These are phyloP conservation scores for Magnusiomyces ingens DNA, from an alignment of 1,139 yeast species.

Conservation along the genomic window DNA sequence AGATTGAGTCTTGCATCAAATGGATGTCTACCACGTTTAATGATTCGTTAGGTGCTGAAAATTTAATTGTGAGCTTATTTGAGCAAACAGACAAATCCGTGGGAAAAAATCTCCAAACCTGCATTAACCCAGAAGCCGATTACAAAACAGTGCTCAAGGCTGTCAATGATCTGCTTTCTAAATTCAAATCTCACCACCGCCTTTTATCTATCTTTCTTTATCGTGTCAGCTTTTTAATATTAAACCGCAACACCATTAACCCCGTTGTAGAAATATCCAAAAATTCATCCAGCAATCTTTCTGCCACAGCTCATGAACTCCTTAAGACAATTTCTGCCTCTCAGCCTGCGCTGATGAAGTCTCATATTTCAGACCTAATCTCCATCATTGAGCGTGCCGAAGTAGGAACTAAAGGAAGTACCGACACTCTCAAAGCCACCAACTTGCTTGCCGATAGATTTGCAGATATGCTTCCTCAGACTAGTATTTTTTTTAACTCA, in stretches of 20 bases:
- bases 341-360: conserved; percentile 59
- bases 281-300: conserved; percentile 32
- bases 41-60: conserved; percentile 43
- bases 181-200: background rate
- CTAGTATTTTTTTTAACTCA: conserved; percentile 32
- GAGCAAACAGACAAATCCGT: background rate
- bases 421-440: conserved; percentile 50
- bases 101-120: conserved; percentile 1
- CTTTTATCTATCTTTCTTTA: conserved; percentile 48
- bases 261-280: conserved; percentile 46
- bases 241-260: conserved; percentile 58
- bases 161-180: conserved; percentile 25
- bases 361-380: conserved; percentile 49
- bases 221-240: conserved; percentile 55
- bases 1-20: conserved; percentile 49
- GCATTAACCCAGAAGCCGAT: conserved; percentile 50
- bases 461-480: conserved; percentile 34
- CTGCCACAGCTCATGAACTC: conserved; percentile 43
- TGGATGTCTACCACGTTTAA: conserved; percentile 55
- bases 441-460: conserved; percentile 50
- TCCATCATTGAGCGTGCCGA: conserved; percentile 34
- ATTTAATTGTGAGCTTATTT: conserved; percentile 9
- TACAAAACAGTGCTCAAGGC: conserved; percentile 54
- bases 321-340: conserved; percentile 54
- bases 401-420: conserved; percentile 29